phyloP scores from a whole-genome alignment of 345 rosid species.

The Euphorbia pulcherrima region DNA sequence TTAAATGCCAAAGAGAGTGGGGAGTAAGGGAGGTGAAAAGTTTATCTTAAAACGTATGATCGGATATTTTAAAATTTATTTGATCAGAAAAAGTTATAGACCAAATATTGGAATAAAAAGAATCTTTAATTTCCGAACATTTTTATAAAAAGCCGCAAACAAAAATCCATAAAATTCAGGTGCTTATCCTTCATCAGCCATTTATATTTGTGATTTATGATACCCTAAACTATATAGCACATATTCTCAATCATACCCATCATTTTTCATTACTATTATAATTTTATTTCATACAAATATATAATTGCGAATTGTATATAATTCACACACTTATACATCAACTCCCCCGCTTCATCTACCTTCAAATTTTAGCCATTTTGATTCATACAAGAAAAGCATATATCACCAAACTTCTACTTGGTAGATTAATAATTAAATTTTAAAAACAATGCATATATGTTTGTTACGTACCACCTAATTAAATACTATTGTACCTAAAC shows the following conservation, averaged over 20 bases:
- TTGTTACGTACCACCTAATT: background rate
- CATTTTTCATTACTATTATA: background rate
- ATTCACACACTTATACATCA: background rate
- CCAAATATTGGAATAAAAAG: too few species aligned
- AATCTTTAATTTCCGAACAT: too few species aligned
- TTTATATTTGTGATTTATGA: conserved; percentile 19
- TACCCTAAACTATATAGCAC: conserved; percentile 23
- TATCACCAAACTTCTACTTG: conserved; percentile 2
- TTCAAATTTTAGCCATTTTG: background rate
- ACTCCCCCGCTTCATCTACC: background rate
- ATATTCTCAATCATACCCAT: conserved; percentile 6
- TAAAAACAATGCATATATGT: conserved; percentile 1
- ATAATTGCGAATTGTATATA: background rate
- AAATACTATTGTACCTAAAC: background rate
- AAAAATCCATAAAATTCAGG: conserved; percentile 5
- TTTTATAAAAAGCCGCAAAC: too few species aligned
- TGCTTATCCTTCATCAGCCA: conserved; percentile 28
- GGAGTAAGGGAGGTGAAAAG: too few species aligned
- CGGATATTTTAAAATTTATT: too few species aligned
- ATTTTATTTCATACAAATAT: background rate
- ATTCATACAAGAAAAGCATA: conserved; percentile 1
- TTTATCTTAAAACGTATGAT: too few species aligned
- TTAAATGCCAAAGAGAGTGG: too few species aligned
- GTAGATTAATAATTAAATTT: background rate
- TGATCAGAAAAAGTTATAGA: too few species aligned